These are phyloP conservation scores for Colletotrichum euphorbiae DNA, from an alignment of 2,329 filamentous ascomycete species.

Conservation along the genomic window DNA sequence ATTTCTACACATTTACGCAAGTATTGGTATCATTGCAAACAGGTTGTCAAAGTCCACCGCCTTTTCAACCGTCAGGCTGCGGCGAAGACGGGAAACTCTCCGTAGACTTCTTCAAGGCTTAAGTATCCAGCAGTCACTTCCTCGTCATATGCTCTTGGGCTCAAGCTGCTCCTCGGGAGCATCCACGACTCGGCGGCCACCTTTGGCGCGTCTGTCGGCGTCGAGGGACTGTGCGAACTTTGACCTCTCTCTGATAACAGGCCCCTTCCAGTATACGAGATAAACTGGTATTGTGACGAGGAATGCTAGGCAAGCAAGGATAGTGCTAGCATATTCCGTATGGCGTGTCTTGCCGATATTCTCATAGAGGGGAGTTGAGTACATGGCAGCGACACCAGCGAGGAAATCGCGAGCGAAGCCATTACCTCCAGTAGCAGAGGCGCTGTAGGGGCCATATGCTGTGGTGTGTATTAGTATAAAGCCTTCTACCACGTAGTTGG, in stretches of 20 bases:
- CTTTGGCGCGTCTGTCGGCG: conserved; percentile 19
- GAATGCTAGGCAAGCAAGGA: conserved; percentile 58
- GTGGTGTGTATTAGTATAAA: conserved; percentile 40
- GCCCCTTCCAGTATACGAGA: conserved; percentile 40
- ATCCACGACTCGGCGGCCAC: conserved; percentile 24
- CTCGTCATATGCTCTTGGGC: conserved; percentile 5
- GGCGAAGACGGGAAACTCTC: too few relatives aligned
- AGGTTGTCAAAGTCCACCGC: neutral
- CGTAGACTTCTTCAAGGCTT: too few relatives aligned
- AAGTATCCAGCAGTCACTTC: too few relatives aligned
- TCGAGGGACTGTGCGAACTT: conserved; percentile 39
- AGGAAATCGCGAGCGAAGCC: conserved; percentile 74
- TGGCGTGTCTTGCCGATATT: conserved; percentile 55
- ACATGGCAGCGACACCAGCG: conserved; percentile 72
- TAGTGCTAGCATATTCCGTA: conserved; percentile 64
- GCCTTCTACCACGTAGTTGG: rapidly evolving
- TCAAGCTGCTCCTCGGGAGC: conserved; percentile 22
- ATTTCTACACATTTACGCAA: neutral
- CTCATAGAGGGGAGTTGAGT: conserved; percentile 66
- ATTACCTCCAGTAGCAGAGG: conserved; percentile 75
- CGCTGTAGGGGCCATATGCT: conserved; percentile 74
- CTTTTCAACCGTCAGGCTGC: neutral
- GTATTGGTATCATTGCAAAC: conserved; percentile 4
- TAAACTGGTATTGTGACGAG: conserved; percentile 36
- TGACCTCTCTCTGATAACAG: conserved; percentile 34